Evolutionary conservation across 768 basidiomycete species (phyloP), one percentile per base, ranked within the genome.

Genomic region (Strobilomyces dryophilus): DNA sequence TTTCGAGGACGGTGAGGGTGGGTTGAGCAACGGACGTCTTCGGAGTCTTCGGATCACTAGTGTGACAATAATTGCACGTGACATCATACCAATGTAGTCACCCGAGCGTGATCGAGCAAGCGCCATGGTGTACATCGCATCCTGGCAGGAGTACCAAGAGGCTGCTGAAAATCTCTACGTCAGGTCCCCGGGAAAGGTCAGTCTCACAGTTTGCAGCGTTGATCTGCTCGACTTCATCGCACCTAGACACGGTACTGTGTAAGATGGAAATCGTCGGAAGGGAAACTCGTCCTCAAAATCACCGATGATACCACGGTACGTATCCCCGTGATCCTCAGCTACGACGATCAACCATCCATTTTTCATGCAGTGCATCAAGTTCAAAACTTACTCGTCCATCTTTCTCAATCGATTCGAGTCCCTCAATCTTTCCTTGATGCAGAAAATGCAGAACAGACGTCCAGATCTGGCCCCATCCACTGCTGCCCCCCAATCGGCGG

Each of bases 401-500:
- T 92, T 92, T 73, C 85, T 98, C 58, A 97, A 98, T 77, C 89
- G 95, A 60, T 98, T 98, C 73, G 94, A 98, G 71, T 79, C 86
- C 8, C 79, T 98, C 55, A 97, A 95, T 66, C 79, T 89, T 40
- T 83, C 87, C 8, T 76, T 97, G 48, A 88, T 92, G 76, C 80
- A 85, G 62, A 89, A 87, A 72, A 92, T 93, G 85, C 87, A 84
- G 65, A 92, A 93, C 63, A 77, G 66, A 15, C 76, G 68, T 51
- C 71, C 70, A 3, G 68, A 69, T 46, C 71, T 71, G 29, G 66
- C 71, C 12, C 63, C 71, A 8, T 36, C 55, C 14, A 10, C 40
- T 8, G 40, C 12, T 35, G 43, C 60, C 42, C 54, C 58, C 20
- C 65, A 66, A 21, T 57, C 59, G 37, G 53, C 56, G 18, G 55